Conservation (phyloP, 2,329 filamentous ascomycete species). For the Fusarium marasasianum region DNA sequence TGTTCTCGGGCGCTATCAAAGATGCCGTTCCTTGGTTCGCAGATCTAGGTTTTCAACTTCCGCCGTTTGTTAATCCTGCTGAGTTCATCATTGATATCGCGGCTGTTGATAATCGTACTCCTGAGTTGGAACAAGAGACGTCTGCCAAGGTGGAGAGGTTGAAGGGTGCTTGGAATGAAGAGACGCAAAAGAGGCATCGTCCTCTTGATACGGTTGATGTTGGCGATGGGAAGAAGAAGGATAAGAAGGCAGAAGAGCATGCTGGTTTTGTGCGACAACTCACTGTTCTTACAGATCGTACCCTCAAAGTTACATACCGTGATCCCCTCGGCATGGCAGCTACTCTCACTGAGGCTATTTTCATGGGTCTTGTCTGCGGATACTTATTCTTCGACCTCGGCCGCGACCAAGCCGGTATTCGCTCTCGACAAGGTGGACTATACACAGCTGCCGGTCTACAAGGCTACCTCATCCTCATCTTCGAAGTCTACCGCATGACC, state of each 20-base stretch:
- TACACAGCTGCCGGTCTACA: conserved; percentile 78
- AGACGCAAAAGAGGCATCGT: conserved; percentile 45
- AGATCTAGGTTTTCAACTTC: conserved; percentile 66
- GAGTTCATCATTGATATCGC: conserved; percentile 80
- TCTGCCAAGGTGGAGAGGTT: conserved; percentile 68
- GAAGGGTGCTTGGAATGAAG: conserved; percentile 66
- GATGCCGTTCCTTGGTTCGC: conserved; percentile 73
- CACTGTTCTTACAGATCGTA: conserved; percentile 72
- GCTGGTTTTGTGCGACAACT: conserved; percentile 71
- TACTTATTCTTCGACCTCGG: conserved; percentile 77
- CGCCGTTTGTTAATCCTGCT: conserved; percentile 79
- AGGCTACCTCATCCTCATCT: conserved; percentile 79
- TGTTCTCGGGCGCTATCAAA: conserved; percentile 71
- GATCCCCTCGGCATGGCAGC: conserved; percentile 80
- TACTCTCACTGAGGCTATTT: conserved; percentile 73
- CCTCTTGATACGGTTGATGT: conserved; percentile 24
- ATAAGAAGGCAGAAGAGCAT: conserved; percentile 49
- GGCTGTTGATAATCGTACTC: conserved; percentile 76
- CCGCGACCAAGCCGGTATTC: conserved; percentile 74
- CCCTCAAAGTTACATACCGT: conserved; percentile 76
- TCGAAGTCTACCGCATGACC: conserved; percentile 79
- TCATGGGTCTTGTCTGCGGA: conserved; percentile 76
- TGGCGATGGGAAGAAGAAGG: conserved; percentile 22
- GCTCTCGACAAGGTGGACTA: conserved; percentile 76
- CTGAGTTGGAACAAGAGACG: conserved; percentile 70